Percentiles rank a stretch among this genome's conserved stretches.
Evolutionary conservation across 306 rosid genomes (phyloP).

Genomic region (Argentina anserina): DNA sequence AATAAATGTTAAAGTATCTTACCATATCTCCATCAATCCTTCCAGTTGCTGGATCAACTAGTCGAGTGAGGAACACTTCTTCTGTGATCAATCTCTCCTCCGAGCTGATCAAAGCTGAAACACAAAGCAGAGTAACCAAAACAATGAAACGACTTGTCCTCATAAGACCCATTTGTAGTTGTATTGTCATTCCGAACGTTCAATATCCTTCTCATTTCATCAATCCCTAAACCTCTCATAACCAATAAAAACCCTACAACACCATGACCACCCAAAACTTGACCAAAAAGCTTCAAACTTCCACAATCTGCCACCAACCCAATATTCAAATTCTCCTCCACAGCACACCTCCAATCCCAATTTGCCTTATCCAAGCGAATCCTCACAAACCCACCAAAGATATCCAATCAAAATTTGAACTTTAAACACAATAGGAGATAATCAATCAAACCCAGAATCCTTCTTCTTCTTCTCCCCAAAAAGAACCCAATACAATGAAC

Average conservation of each 20-base stretch:
- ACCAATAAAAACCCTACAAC: conserved; percentile 36
- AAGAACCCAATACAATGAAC: conserved; percentile 26
- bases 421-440: conserved; percentile 1
- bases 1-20: conserved; percentile 27
- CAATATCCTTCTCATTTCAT: conserved; percentile 48
- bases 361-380: conserved; percentile 18
- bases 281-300: conserved; percentile 27
- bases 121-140: conserved; percentile 44
- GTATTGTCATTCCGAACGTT: conserved; percentile 43
- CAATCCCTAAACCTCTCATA: conserved; percentile 37
- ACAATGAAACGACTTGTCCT: conserved; percentile 51
- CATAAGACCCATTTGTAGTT: conserved; percentile 42
- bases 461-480: not conserved
- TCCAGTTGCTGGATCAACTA: conserved; percentile 55
- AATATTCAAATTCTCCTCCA: conserved; percentile 23
- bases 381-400: conserved; percentile 34
- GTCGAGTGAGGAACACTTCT: conserved; percentile 43
- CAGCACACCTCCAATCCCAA: conserved; percentile 8
- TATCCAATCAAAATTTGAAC: conserved; percentile 24
- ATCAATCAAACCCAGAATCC: conserved; percentile 17
- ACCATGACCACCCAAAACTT: conserved; percentile 26
- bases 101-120: conserved; percentile 33
- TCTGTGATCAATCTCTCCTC: conserved; percentile 38
- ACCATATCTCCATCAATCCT: conserved; percentile 57
- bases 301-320: conserved; percentile 23